Evolutionary conservation across 2,329 filamentous ascomycete genomes (phyloP).

Genomic region (Coniella lustricola): DNA sequence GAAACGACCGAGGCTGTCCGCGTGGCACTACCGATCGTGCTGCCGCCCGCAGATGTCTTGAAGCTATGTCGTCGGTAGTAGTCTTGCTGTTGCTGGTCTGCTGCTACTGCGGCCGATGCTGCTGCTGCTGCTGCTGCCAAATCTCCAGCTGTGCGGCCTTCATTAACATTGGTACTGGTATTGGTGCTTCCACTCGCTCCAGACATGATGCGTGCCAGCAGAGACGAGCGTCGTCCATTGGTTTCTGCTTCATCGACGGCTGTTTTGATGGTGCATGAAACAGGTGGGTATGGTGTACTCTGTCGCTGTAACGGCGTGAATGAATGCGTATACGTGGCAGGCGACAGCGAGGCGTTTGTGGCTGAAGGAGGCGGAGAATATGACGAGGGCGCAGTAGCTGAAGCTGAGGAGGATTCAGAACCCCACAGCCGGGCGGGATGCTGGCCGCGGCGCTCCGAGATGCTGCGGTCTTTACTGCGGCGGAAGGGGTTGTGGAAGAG

Average conservation of each 20-base stretch:
- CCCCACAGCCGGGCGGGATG: slow-evolving; percentile 1
- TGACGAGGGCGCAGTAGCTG: not conserved
- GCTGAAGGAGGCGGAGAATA: no score
- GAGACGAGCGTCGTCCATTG: slow-evolving; percentile 4
- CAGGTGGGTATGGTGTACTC: slow-evolving; percentile 10
- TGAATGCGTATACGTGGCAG: not conserved
- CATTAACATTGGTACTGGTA: not conserved
- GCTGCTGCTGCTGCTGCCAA: not conserved
- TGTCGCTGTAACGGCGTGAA: not conserved
- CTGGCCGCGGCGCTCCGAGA: slow-evolving; percentile 10
- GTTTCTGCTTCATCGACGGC: slow-evolving; percentile 9
- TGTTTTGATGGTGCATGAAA: not conserved
- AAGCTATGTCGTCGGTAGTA: no score
- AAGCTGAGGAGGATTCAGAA: not conserved
- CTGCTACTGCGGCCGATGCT: no score
- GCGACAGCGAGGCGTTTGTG: no score
- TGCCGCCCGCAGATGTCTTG: no score
- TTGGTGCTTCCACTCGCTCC: not conserved
- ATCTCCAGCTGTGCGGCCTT: no score
- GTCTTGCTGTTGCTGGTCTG: no score
- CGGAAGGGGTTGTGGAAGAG: not conserved
- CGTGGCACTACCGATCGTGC: not conserved
- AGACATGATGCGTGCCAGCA: slow-evolving; percentile 9
- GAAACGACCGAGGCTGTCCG: no score
- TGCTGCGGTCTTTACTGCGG: not conserved